These are phyloP conservation scores for Linderina pennispora DNA, from an alignment of 192 early-diverging fungal genomes.

Conservation along the genomic window DNA sequence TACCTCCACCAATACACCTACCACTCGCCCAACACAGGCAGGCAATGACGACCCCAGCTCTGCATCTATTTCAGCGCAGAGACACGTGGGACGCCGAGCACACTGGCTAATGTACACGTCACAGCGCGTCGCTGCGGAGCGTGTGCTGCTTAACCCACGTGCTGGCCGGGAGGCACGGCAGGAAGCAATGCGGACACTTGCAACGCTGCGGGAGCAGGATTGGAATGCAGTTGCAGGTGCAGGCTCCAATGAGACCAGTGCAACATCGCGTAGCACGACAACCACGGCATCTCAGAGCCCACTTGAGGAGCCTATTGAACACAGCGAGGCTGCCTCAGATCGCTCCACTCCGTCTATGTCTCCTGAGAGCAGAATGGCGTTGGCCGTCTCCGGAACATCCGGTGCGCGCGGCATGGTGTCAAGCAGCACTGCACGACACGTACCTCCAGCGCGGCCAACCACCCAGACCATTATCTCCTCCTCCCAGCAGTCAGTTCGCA, in stretches of 20 bases:
- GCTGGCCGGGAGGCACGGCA: conserved; percentile 5
- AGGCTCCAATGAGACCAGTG: neutral
- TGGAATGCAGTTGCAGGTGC: neutral
- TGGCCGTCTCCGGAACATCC: neutral
- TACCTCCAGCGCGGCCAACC: conserved; percentile 9
- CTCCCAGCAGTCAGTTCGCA: neutral
- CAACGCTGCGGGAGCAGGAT: conserved; percentile 9
- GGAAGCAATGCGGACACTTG: conserved; percentile 8
- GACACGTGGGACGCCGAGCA: neutral
- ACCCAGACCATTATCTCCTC: conserved; percentile 11
- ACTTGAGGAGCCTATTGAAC: too few relatives aligned
- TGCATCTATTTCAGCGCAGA: neutral
- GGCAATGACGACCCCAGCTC: neutral
- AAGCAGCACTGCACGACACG: neutral
- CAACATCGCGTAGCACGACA: neutral
- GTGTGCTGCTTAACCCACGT: conserved; percentile 4
- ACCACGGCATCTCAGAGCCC: too few relatives aligned
- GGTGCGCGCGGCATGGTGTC: neutral
- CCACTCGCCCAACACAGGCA: too few relatives aligned
- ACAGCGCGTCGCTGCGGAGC: conserved; percentile 6
- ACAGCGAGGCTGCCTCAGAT: too few relatives aligned
- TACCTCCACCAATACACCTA: too few relatives aligned
- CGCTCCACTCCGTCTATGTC: neutral
- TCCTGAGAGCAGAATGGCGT: neutral
- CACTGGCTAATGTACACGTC: conserved; percentile 9